phyloP scores from a whole-genome alignment of 2,329 filamentous ascomycete species.

The Plenodomus biglobosus region DNA sequence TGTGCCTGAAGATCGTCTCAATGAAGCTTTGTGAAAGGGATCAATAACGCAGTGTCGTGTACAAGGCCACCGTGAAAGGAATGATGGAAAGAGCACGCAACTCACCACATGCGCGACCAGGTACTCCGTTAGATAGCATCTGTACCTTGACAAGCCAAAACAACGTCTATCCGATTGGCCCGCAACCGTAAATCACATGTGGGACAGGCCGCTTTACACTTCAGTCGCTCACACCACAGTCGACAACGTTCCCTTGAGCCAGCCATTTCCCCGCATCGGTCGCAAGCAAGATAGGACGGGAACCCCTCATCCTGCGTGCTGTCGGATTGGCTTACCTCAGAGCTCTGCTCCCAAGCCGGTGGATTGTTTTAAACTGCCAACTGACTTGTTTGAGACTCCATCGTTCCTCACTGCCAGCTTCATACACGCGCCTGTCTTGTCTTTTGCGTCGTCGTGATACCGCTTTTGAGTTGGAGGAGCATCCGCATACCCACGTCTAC shows the following conservation, averaged over 20 bases:
- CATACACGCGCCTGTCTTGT: too few species aligned
- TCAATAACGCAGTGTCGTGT: too few species aligned
- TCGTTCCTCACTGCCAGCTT: not conserved
- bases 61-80: too few species aligned
- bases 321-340: not conserved
- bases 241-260: too few species aligned
- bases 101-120: not conserved
- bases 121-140: too few species aligned
- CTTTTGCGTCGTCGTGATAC: too few species aligned
- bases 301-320: not conserved
- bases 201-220: not conserved
- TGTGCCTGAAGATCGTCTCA: slow-evolving; percentile 15
- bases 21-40: not conserved
- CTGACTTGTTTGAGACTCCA: not conserved
- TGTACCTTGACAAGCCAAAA: not conserved
- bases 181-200: not conserved
- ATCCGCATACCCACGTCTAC: too few species aligned
- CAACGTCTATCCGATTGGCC: not conserved
- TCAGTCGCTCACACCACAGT: not conserved
- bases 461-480: too few species aligned
- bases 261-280: not conserved
- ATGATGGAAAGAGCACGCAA: not conserved
- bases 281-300: not conserved
- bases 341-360: not conserved
- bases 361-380: not conserved